Evolutionary conservation across 2,329 filamentous ascomycete species (phyloP).

Genomic region (Penicillium hordei): DNA sequence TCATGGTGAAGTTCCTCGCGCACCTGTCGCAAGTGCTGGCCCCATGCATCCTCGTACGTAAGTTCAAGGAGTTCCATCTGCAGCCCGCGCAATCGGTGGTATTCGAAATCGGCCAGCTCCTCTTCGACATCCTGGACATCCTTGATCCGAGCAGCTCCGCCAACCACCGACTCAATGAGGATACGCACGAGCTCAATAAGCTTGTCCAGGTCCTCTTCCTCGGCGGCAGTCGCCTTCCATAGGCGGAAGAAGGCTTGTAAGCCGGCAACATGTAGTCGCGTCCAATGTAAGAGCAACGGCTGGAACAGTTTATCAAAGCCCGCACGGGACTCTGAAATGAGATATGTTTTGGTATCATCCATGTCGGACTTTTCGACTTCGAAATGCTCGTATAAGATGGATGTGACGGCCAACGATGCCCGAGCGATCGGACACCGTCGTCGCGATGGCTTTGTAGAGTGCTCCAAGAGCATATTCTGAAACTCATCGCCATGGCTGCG

Average conservation of each 20-base stretch:
- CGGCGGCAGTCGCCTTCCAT: conserved; percentile 87
- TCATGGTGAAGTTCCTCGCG: conserved; percentile 88
- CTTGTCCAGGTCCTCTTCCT: conserved; percentile 86
- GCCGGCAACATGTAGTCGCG: conserved; percentile 78
- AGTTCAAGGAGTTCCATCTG: conserved; percentile 93
- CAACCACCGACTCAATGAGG: conserved; percentile 83
- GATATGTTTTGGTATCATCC: conserved; percentile 74
- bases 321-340: conserved; percentile 69
- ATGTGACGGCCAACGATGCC: conserved; percentile 81
- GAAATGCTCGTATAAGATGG: conserved; percentile 91
- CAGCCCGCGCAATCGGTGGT: conserved; percentile 71
- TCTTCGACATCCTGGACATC: conserved; percentile 87
- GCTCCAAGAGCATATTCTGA: conserved; percentile 87
- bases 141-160: conserved; percentile 75
- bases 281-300: conserved; percentile 89
- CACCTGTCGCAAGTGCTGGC: conserved; percentile 83
- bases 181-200: conserved; percentile 89
- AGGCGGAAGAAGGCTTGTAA: conserved; percentile 85
- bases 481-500: conserved; percentile 89
- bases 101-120: conserved; percentile 81
- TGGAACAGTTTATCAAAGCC: conserved; percentile 85
- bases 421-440: conserved; percentile 84
- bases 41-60: conserved; percentile 94
- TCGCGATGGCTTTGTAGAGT: conserved; percentile 68
- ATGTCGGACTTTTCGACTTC: conserved; percentile 82